Evolutionary conservation across 805 yeast species (phyloP), one percentile per base, ranked within the genome.

Genomic region (Saccharomycopsis schoenii): DNA sequence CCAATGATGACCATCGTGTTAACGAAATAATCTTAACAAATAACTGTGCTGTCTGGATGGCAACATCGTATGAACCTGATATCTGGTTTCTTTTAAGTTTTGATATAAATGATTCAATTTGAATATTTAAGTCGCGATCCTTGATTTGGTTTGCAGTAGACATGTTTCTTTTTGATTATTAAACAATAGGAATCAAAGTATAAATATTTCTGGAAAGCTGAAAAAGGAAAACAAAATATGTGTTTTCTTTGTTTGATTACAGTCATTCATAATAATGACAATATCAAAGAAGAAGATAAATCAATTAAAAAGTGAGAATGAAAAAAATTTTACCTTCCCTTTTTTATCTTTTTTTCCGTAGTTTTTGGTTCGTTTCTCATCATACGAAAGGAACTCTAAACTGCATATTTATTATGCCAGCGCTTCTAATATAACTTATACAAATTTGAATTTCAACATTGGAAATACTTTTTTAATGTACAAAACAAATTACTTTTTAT

Each of bases 11-110:
- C 98, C 98, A 94, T 70, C 97, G 79, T 1, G 94, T 89, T 12
- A 88, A 88, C 0, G 97, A 89, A 21, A 91, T 85, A 58, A 90
- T 94, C 71, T 97, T 81, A 83, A 89, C 86, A 64, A 94, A 73
- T 58, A 93, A 76, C 67, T 90, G 96, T 19, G 97, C 86, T 8
- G 97, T 89, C 59, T 88, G 94, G 42, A 89, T 76, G 0, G 98
- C 97, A 55, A 90, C 88, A 17, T 78, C 79, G 66, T 85, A 86
- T 14, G 97, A 89, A 1, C 96, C 97, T 4, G 79, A 73, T 55
- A 91, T 80, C 71, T 92, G 96, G 62, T 93, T 84, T 67, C 97
- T 85, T 71, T 90, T 92, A 66, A 93, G 80, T 67, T 82, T 80
- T 34, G 79, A 79, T 14, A 77, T 71, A 62, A 78, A 78, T 0